A percentile compares a stretch with the other conserved stretches of the same genome.
phyloP scores from a whole-genome alignment of 2,329 filamentous ascomycete species.

The Colletotrichum shisoi region DNA sequence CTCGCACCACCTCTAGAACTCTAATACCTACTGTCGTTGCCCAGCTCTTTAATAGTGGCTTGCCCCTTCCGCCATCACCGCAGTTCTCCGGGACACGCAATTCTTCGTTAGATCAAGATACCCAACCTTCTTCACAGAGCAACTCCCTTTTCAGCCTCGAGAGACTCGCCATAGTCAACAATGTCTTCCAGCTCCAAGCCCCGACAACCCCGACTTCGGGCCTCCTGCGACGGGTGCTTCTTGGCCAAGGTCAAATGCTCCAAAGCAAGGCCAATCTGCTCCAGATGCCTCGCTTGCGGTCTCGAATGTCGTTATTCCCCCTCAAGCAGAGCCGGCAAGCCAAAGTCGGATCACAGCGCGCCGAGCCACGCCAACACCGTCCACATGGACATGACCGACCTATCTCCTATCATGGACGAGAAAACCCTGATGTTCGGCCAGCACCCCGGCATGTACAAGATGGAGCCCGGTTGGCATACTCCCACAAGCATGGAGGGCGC shows the following conservation, averaged over 20 bases:
- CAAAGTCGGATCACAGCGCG: constrained; percentile 50
- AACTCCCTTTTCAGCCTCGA: background rate
- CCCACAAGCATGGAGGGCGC: constrained; percentile 49
- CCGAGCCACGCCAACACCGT: constrained; percentile 40
- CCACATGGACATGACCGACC: constrained; percentile 41
- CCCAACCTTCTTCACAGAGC: constrained; percentile 25
- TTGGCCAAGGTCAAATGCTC: constrained; percentile 65
- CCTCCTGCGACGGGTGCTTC: constrained; percentile 64
- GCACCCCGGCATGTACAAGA: constrained; percentile 48
- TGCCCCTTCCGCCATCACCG: constrained; percentile 30
- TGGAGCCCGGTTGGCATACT: constrained; percentile 52
- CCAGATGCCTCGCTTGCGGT: constrained; percentile 60
- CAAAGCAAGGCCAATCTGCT: constrained; percentile 61
- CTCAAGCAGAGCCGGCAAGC: constrained; percentile 60
- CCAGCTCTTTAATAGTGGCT: constrained; percentile 36
- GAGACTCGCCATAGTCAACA: constrained; percentile 31
- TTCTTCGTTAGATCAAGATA: constrained; percentile 36
- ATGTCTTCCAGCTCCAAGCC: constrained; percentile 44
- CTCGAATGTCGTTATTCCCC: constrained; percentile 62
- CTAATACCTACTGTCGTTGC: constrained; percentile 30
- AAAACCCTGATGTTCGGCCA: constrained; percentile 46
- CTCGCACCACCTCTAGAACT: constrained; percentile 34
- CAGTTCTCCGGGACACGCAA: constrained; percentile 19
- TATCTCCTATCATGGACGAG: constrained; percentile 43
- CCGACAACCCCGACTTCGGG: constrained; percentile 54